Evolutionary conservation across 23 red algal genomes (phyloP), one percentile per base, ranked within the genome.

Genomic region (Porphyridium purpureum): DNA sequence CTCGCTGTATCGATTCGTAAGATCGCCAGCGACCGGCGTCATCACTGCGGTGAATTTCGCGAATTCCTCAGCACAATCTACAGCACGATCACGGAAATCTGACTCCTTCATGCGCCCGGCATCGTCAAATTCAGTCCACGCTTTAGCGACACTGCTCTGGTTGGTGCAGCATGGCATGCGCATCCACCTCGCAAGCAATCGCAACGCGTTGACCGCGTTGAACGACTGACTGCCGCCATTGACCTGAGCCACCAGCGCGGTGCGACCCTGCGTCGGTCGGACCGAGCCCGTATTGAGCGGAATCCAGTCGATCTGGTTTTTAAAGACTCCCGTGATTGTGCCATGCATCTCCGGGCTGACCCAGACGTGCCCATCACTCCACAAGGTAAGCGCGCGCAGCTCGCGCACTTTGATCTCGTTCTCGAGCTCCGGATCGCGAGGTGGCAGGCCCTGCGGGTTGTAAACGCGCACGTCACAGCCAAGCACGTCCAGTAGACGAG

Each of bases 301-400:
- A 54, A 75, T 75, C 67, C 64, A 71, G 30, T 84, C 79, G 47
- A 84, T 75, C 38, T 84, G 79, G 51, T 84, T 84, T 49, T 84
- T 84, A 32, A 84, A 62, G 21, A 70, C 66, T 5, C 51, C 57
- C 22, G 58, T 69, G 7, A 84, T 27, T 56, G 64, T 70, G 20
- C 79, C 79, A 62, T 84, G 79, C 27, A 75, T 57, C 38, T 72
- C 79, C 14, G 79, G 62, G 5, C 53, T 62, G n/a, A 50, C 54
- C 79, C 79, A 84, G 15, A 84, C 59, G 54, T 84, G 79, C 15
- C 60, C 79, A 48, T 84, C 65, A 33, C 59, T 67, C 79, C 79
- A 84, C 55, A 67, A 21, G 4, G 65, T 62, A 21, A 84, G 50
- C 41, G 51, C 21, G 27, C 65, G 51, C 22, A 84, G 57, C 48